A percentile compares a stretch with the other conserved stretches of the same genome.
Conservation (phyloP, 495 filamentous ascomycete genomes). For the Neurospora africana region DNA sequence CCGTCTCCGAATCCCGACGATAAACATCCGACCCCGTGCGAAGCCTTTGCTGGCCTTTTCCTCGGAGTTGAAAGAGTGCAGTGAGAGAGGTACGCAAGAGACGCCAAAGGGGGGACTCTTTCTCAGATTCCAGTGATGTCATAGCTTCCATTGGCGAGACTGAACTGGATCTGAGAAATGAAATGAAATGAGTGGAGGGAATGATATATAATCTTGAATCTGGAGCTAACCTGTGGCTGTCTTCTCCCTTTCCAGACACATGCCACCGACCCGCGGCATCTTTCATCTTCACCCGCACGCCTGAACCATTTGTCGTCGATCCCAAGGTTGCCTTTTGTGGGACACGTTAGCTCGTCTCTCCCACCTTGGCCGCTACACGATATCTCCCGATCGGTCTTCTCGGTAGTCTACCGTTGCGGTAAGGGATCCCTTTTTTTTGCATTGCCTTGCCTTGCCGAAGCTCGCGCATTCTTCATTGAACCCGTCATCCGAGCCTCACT, state of each 20-base stretch:
- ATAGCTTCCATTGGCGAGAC: slow-evolving; percentile 10
- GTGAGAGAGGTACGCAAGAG: slow-evolving; percentile 22
- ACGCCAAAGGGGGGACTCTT: slow-evolving; percentile 3
- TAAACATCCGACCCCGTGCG: slow-evolving; percentile 8
- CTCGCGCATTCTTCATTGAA: not conserved
- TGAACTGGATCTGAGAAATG: slow-evolving; percentile 19
- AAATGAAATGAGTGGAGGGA: slow-evolving; percentile 2
- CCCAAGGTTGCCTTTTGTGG: slow-evolving; percentile 43
- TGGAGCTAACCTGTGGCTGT: slow-evolving; percentile 22
- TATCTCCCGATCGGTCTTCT: slow-evolving; percentile 36
- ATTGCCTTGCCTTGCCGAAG: not conserved
- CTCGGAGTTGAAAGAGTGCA: slow-evolving; percentile 17
- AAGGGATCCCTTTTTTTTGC: slow-evolving; percentile 41
- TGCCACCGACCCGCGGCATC: slow-evolving; percentile 46
- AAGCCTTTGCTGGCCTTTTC: slow-evolving; percentile 20
- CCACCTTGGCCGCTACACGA: slow-evolving; percentile 36
- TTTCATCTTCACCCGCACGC: slow-evolving; percentile 34
- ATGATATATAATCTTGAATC: not conserved
- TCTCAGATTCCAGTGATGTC: slow-evolving; percentile 13
- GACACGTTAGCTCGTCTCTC: slow-evolving; percentile 66
- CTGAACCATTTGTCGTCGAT: slow-evolving; percentile 26
- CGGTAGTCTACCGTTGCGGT: slow-evolving; percentile 47
- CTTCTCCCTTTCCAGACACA: slow-evolving; percentile 33
- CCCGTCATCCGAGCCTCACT: not conserved
- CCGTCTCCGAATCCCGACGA: slow-evolving; percentile 1